Conservation (phyloP, 805 yeast species). For the Alloascoidea africana region DNA sequence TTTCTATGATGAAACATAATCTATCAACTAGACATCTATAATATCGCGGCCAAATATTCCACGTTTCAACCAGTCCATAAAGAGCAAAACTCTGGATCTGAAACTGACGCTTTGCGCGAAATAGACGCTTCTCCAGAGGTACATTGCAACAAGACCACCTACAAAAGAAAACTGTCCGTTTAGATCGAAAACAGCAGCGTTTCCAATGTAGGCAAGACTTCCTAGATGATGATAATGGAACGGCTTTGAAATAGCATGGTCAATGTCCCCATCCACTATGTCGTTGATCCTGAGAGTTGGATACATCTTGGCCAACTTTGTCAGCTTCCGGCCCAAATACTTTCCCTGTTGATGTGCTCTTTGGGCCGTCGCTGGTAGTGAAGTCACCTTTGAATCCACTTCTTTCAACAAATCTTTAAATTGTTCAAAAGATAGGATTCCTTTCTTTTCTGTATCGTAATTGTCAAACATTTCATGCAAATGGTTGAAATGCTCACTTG, state of each 20-base stretch:
- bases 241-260: conserved; percentile 38
- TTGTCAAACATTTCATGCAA: conserved; percentile 35
- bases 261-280: conserved; percentile 37
- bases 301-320: conserved; percentile 31
- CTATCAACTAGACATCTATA: conserved; percentile 14
- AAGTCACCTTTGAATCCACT: conserved; percentile 47
- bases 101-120: conserved; percentile 53
- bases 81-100: conserved; percentile 45
- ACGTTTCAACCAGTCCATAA: conserved; percentile 57
- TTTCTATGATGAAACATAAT: no score
- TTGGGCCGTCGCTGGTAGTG: conserved; percentile 64
- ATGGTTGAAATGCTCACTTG: conserved; percentile 36
- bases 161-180: conserved; percentile 45
- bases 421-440: conserved; percentile 37
- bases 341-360: conserved; percentile 60
- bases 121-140: conserved; percentile 57
- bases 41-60: conserved; percentile 39
- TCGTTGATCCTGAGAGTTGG: conserved; percentile 28
- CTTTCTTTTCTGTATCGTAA: conserved; percentile 31
- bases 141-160: conserved; percentile 58
- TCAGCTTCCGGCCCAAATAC: conserved; percentile 45
- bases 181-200: conserved; percentile 54
- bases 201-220: conserved; percentile 53
- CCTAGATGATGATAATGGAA: conserved; percentile 52
- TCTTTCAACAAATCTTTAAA: conserved; percentile 33